Percentiles rank a stretch among this genome's conserved stretches.
Conservation (phyloP, 345 rosid genomes). For the Reutealis trisperma region DNA sequence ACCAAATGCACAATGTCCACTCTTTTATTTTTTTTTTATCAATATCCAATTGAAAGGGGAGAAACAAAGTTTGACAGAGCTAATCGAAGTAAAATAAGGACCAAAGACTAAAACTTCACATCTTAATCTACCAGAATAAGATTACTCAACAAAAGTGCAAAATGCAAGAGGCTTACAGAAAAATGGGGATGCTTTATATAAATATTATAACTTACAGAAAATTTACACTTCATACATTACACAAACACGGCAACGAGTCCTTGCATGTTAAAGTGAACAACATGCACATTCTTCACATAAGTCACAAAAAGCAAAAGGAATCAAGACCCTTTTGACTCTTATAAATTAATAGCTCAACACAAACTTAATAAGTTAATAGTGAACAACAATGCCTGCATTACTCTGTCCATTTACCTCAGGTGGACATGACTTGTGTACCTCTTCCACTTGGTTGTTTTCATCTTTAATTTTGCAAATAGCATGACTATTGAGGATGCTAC, state of each 20-base stretch:
- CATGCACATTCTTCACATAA: constrained; percentile 36
- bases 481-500: constrained; percentile 17
- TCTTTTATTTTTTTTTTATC: not conserved
- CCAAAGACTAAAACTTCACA: not conserved
- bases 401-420: constrained; percentile 32
- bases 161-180: constrained; percentile 17
- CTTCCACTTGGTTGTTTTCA: constrained; percentile 28
- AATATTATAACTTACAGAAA: constrained; percentile 44
- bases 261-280: constrained; percentile 30
- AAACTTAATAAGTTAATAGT: constrained; percentile 39
- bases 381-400: constrained; percentile 28
- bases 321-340: constrained; percentile 22
- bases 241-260: constrained; percentile 32
- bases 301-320: constrained; percentile 13
- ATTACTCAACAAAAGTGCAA: constrained; percentile 17
- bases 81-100: not conserved
- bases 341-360: constrained; percentile 40
- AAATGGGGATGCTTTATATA: constrained; percentile 32
- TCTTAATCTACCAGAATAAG: not conserved
- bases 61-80: not conserved
- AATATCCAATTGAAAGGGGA: not conserved
- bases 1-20: not conserved
- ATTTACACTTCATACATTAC: constrained; percentile 58
- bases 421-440: constrained; percentile 23
- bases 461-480: constrained; percentile 22